A percentile compares a stretch with the other conserved stretches of the same genome.
Conservation (phyloP, 2,329 filamentous ascomycete species). For the Fusarium domesticum region DNA sequence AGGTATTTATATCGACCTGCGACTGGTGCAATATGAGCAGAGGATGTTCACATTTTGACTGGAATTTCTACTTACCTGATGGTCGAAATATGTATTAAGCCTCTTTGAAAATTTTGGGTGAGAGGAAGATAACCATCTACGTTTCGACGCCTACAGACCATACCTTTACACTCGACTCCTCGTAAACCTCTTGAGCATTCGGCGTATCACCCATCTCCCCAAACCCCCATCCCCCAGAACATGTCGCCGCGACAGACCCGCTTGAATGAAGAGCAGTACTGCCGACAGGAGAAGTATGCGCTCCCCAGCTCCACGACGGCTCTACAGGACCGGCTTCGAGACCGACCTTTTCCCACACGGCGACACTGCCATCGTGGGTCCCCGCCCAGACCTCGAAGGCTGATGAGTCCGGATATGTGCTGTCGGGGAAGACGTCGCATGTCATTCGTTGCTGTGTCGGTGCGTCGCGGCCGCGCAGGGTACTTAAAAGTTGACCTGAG, state of each 20-base stretch:
- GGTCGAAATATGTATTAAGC: too few species aligned
- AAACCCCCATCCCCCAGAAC: conserved; percentile 52
- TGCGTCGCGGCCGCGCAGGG: conserved; percentile 49
- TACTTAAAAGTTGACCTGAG: conserved; percentile 54
- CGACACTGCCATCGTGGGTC: conserved; percentile 50
- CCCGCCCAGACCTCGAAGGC: conserved; percentile 64
- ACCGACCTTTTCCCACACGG: conserved; percentile 58
- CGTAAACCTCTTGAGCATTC: conserved; percentile 15
- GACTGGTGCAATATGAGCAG: too few species aligned
- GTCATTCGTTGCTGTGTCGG: conserved; percentile 54
- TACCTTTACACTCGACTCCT: conserved; percentile 26
- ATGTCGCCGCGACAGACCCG: conserved; percentile 56
- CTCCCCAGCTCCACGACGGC: conserved; percentile 50
- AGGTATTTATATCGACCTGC: too few species aligned
- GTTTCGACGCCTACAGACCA: conserved; percentile 26
- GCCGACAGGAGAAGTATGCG: conserved; percentile 47
- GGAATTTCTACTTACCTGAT: not conserved
- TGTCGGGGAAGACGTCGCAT: conserved; percentile 52
- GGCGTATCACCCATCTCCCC: conserved; percentile 2
- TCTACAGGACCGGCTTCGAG: conserved; percentile 41
- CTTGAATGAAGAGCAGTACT: conserved; percentile 50
- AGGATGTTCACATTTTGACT: too few species aligned
- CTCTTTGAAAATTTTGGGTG: too few species aligned
- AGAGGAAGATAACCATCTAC: not conserved
- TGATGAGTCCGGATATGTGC: conserved; percentile 27